Evolutionary conservation across 352 stramenopile species (phyloP), one percentile per base, ranked within the genome.

Genomic region (Globisporangium polare): DNA sequence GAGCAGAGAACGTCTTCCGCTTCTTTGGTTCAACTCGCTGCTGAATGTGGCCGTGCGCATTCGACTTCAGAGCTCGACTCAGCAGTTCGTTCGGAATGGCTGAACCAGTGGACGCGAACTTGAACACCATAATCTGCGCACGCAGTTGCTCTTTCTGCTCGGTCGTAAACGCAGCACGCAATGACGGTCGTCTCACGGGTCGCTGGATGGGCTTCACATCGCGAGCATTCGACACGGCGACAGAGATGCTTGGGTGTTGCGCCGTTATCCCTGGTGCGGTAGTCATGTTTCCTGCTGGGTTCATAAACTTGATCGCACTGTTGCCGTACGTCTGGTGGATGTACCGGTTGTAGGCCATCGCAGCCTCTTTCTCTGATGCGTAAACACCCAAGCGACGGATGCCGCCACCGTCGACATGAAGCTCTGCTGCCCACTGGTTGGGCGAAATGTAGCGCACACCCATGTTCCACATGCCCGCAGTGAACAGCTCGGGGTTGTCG

Each of bases 111-210:
- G 85, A 90, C 20, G 83, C 91, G 66, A 91, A 95, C 58, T 96
- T 96, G 71, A 96, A 96, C 55, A 94, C 84, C 86, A 96, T 95
- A 66, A 96, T 96, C 60, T 96, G 88, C 37, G 88, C 84, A 55
- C 88, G 83, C 13, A 96, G 58, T 33, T 96, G 88, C 53, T 96
- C 88, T 61, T 96, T 96, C 56, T 95, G 87, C 58, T 95, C 87
- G 20, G 73, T 71, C 12, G 83, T 81, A 55, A 94, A 95, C 5
- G 71, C 80, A 29, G 82, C 83, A 54, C 85, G 83, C 22, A 86
- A 54, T 12, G 63, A 52, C 2, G 75, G 58, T 15, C 81, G 78
- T n/a, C 68, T 73, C 7, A 69, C 47, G 12, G 56, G 75, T 2
- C 69, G 78, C 52, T 85, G 77, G 17, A 86, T 52, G 7, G 71